Base-by-base conservation (phyloP, 1,139 yeast species). In the Kazachstania sp. region DNA sequence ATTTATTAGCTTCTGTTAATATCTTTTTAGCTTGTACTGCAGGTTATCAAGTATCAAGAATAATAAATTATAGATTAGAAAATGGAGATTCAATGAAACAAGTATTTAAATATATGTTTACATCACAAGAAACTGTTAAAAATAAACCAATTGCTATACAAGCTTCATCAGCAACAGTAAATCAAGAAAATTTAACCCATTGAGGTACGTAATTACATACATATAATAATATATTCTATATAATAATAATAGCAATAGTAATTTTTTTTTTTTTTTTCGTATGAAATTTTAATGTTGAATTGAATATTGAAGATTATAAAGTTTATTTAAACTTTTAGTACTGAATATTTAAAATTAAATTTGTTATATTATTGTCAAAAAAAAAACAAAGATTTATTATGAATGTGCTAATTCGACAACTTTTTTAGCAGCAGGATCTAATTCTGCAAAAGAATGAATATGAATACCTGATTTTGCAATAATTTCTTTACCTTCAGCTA, bases 391-490 rank as follows among this genome's bases (percentile, higher is more conserved):
- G n/a, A n/a, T n/a, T 12, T 18, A 9, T 11, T 23, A 20, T 13
- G 45, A 30, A 31, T 38, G 30, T 16, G 82, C 71, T 68, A 88
- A 78, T 69, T 80, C 77, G 59, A 90, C 96, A 61, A 86, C 95
- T 75, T 85, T 87, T 72, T 87, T 83, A 61, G 99, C 99, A 65
- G 99, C 99, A 58, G 88, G 87, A 71, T 92, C 98, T 63, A 92
- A 81, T 69, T 92, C 96, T 66, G 83, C 86, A 72, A 83, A 86
- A 52, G 95, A 83, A 71, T 77, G 88, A 70, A 92, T 86, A 79
- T 90, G 86, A 71, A 92, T 79, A 49, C 97, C 97, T 44, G 97
- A 87, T 65, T 86, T 79, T 58, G 78, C 73, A 63, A 92, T 86
- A 72, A 92, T 78, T 65, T 85, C 77, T 72, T 84, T 86, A 61